phyloP scores from a whole-genome alignment of 345 rosid genomes.

The Mangifera indica region DNA sequence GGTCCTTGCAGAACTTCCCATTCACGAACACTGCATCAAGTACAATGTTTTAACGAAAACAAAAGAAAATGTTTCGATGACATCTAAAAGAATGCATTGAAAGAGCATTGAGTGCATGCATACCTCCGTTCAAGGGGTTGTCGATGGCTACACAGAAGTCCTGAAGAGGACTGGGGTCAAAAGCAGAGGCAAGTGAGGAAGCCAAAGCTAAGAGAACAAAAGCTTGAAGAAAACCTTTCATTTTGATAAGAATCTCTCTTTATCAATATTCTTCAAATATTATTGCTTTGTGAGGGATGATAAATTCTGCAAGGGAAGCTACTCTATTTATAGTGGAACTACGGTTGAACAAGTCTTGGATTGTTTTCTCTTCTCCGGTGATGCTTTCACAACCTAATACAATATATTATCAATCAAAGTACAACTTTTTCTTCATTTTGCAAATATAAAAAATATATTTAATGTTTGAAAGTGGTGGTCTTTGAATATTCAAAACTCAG shows the following conservation, averaged over 20 bases:
- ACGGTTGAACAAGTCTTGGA: background rate
- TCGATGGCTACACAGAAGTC: no score
- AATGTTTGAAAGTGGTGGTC: background rate
- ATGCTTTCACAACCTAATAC: background rate
- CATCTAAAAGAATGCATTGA: no score
- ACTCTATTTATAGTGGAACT: background rate
- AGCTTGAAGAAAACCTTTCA: conserved; percentile 14
- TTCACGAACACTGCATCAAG: conserved; percentile 19
- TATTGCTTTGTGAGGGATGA: background rate
- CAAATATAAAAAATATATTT: no score
- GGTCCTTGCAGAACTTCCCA: conserved; percentile 27
- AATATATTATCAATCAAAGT: no score
- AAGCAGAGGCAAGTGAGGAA: background rate
- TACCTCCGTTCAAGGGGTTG: no score
- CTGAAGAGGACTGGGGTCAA: no score
- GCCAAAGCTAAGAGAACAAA: conserved; percentile 21
- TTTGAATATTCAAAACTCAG: background rate
- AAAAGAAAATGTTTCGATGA: background rate
- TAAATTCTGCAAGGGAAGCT: background rate
- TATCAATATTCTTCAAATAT: background rate
- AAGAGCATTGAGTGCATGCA: no score
- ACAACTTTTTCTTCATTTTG: no score
- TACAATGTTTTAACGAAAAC: conserved; percentile 13
- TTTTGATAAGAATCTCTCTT: background rate
- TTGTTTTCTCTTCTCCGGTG: background rate